A percentile compares a stretch with the other conserved stretches of the same genome.
Evolutionary conservation across 2,329 filamentous ascomycete genomes (phyloP).

Genomic region (Epichloe brachyelytri): DNA sequence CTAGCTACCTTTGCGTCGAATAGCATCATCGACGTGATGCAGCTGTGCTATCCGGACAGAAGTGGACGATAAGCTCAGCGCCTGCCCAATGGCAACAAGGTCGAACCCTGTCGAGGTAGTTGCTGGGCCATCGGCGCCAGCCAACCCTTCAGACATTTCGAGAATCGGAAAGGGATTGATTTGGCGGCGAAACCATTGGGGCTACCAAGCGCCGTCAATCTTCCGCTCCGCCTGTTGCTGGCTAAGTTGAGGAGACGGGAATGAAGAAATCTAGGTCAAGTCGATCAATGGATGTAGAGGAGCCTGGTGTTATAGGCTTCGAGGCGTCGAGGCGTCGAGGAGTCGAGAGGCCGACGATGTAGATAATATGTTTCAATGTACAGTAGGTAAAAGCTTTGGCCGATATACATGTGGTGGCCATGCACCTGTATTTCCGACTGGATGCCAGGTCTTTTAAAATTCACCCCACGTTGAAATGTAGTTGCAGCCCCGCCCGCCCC

Average conservation of each 20-base stretch:
- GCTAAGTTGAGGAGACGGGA: not conserved
- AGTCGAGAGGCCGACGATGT: not conserved
- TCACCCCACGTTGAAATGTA: not conserved
- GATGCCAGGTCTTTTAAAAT: not conserved
- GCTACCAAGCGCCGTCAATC: conserved; percentile 9
- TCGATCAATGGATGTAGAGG: not conserved
- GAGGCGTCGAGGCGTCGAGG: not conserved
- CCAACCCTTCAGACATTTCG: conserved; percentile 24
- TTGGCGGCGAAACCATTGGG: conserved; percentile 20
- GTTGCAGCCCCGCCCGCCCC: too few relatives aligned
- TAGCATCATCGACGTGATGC: conserved; percentile 41
- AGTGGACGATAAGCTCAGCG: conserved; percentile 51
- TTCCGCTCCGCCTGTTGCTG: not conserved
- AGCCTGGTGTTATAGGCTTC: not conserved
- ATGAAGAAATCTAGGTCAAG: not conserved
- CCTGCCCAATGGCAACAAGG: conserved; percentile 33
- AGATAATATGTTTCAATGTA: not conserved
- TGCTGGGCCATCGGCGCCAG: conserved; percentile 29
- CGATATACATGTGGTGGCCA: not conserved
- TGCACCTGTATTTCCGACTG: too few relatives aligned
- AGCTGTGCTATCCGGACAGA: conserved; percentile 40
- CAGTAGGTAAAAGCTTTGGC: not conserved
- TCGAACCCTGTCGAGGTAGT: conserved; percentile 29
- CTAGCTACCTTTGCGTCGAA: conserved; percentile 18
- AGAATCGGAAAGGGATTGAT: conserved; percentile 10